phyloP scores from a whole-genome alignment of 129 eudicot genomes.

The Tagetes patula region DNA sequence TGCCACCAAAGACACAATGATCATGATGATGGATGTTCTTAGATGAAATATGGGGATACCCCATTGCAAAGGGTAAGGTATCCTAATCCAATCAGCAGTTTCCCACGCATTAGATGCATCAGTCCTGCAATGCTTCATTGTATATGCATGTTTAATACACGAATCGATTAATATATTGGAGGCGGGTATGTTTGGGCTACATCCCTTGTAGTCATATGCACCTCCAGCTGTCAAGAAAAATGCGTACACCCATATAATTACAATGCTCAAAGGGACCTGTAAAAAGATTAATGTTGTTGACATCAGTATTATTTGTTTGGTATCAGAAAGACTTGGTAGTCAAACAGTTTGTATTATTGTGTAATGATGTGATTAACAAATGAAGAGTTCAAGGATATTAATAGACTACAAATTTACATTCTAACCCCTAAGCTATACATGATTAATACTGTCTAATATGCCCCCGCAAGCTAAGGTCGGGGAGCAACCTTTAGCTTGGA shows the following conservation, averaged over 20 bases:
- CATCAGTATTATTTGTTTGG: not conserved
- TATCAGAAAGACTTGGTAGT: not conserved
- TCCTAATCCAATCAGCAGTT: conserved; percentile 80
- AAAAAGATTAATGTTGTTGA: conserved; percentile 9
- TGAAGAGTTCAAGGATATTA: too few species aligned
- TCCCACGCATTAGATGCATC: conserved; percentile 92
- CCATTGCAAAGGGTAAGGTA: conserved; percentile 98
- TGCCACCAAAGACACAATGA: conserved; percentile 72
- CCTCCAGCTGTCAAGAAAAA: conserved; percentile 96
- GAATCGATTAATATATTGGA: conserved; percentile 75
- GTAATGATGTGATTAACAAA: too few species aligned
- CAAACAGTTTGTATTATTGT: too few species aligned
- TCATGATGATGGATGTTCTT: conserved; percentile 78
- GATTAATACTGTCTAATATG: too few species aligned
- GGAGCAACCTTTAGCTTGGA: too few species aligned
- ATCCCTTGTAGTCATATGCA: conserved; percentile 80
- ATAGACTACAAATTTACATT: too few species aligned
- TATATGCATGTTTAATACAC: conserved; percentile 84
- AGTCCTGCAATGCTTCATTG: conserved; percentile 91
- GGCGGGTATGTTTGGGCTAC: conserved; percentile 68
- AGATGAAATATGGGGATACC: conserved; percentile 81
- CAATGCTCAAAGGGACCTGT: conserved; percentile 87
- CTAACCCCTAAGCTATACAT: too few species aligned
- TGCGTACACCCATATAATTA: conserved; percentile 82
- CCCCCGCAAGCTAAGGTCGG: too few species aligned